A percentile compares a stretch with the other conserved stretches of the same genome.
Conservation (phyloP, 176 grass and related monocot genomes). For the Chrysopogon serrulatus region DNA sequence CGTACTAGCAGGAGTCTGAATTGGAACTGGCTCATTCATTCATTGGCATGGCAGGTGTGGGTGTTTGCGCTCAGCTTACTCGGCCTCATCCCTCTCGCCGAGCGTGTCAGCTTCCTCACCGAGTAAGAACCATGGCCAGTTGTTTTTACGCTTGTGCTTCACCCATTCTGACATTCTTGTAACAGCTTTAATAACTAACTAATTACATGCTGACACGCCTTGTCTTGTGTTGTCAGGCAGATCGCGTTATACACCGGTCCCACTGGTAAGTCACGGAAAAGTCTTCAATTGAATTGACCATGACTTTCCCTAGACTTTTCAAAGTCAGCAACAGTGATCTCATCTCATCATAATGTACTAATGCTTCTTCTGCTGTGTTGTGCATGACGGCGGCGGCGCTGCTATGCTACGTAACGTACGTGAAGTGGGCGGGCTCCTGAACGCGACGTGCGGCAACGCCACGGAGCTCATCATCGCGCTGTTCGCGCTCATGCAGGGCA, state of each 20-base stretch:
- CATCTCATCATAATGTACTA: background rate
- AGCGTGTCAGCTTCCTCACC: conserved; percentile 96
- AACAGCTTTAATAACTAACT: background rate
- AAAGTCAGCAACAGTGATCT: background rate
- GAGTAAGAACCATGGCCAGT: conserved; percentile 43
- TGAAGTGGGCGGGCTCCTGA: conserved; percentile 88
- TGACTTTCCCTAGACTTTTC: background rate
- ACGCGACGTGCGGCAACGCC: conserved; percentile 95
- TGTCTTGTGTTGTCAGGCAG: conserved; percentile 38
- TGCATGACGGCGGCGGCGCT: conserved; percentile 9
- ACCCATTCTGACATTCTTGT: no score
- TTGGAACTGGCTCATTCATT: background rate
- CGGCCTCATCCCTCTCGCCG: conserved; percentile 79
- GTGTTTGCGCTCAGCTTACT: conserved; percentile 69
- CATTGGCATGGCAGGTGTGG: conserved; percentile 90
- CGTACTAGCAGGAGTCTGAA: no score
- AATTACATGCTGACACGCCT: background rate
- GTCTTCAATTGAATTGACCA: no score
- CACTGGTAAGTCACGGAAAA: conserved; percentile 46
- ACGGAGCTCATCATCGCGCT: conserved; percentile 93
- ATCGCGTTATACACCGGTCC: conserved; percentile 79
- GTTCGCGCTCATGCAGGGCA: conserved; percentile 64
- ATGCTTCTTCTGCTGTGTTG: background rate
- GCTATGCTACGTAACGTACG: no score
- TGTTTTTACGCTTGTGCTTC: background rate